These are phyloP conservation scores for Graphiopsis chlorocephala DNA, from an alignment of 2,329 filamentous ascomycete genomes.

Conservation along the genomic window DNA sequence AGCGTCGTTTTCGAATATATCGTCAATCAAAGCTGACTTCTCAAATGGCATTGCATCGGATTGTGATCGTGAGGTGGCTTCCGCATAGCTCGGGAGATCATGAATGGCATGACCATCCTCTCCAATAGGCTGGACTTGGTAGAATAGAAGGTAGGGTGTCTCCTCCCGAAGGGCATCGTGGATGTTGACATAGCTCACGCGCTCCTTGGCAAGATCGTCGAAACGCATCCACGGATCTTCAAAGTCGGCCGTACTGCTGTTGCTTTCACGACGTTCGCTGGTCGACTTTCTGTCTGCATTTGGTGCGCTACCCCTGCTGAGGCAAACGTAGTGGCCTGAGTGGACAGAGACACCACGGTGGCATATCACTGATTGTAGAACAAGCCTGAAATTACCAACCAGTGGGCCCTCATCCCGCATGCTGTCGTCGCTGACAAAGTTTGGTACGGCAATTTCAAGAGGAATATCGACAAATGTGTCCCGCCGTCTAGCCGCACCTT, in stretches of 20 bases:
- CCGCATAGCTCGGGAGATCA: slow-evolving; percentile 42
- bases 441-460: slow-evolving; percentile 74
- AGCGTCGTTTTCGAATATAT: slow-evolving; percentile 19
- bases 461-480: slow-evolving; percentile 91
- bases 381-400: slow-evolving; percentile 87
- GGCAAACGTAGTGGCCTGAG: slow-evolving; percentile 86
- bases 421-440: slow-evolving; percentile 82
- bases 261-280: slow-evolving; percentile 31
- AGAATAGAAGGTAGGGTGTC: slow-evolving; percentile 92
- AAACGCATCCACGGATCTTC: slow-evolving; percentile 85
- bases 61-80: slow-evolving; percentile 34
- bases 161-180: slow-evolving; percentile 76
- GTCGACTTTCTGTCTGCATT: slow-evolving; percentile 50
- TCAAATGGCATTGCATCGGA: slow-evolving; percentile 26
- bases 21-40: slow-evolving; percentile 26
- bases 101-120: slow-evolving; percentile 53
- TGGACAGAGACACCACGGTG: slow-evolving; percentile 83
- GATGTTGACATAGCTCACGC: slow-evolving; percentile 75
- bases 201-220: slow-evolving; percentile 74
- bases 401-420: slow-evolving; percentile 65
- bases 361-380: slow-evolving; percentile 87
- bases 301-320: slow-evolving; percentile 69
- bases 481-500: slow-evolving; percentile 67
- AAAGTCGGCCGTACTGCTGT: slow-evolving; percentile 59
- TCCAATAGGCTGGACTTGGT: slow-evolving; percentile 85